A percentile compares a stretch with the other conserved stretches of the same genome.
These are phyloP conservation scores for Colletotrichum sp. DNA, from an alignment of 2,329 filamentous ascomycete genomes.

Conservation along the genomic window DNA sequence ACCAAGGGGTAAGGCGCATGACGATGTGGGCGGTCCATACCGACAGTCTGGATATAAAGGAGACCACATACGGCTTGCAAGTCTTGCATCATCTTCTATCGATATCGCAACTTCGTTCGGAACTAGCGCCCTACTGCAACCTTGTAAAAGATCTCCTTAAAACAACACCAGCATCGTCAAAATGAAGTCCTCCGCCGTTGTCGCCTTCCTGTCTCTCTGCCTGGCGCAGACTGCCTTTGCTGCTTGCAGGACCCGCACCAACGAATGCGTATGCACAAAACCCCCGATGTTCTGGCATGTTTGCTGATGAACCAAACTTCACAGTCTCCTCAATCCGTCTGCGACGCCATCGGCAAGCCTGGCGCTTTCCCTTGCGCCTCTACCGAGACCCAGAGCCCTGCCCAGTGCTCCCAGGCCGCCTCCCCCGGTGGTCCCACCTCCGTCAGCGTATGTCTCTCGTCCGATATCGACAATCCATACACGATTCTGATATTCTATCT, in stretches of 20 bases:
- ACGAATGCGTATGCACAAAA: not conserved
- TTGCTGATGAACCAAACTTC: not conserved
- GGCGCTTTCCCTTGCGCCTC: not conserved
- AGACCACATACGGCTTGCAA: not conserved
- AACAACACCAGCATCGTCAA: not conserved
- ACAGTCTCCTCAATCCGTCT: not conserved
- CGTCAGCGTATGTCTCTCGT: not conserved
- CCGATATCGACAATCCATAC: not conserved
- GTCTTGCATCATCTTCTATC: not conserved
- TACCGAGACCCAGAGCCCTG: not conserved
- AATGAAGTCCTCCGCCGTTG: not conserved
- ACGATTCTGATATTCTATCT: not conserved
- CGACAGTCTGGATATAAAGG: not conserved
- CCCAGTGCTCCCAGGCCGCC: not conserved
- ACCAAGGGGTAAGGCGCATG: not conserved
- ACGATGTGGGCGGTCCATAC: not conserved
- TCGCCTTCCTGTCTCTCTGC: not conserved
- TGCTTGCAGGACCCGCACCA: not conserved
- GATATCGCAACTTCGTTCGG: not conserved
- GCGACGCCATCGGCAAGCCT: constrained; percentile 3
- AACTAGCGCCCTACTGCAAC: accelerated
- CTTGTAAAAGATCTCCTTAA: not conserved
- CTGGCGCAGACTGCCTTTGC: not conserved
- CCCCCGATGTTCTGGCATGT: accelerated
- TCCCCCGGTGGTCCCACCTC: not conserved